phyloP scores from a whole-genome alignment of 495 filamentous ascomycete species.

The Podospora appendiculata region DNA sequence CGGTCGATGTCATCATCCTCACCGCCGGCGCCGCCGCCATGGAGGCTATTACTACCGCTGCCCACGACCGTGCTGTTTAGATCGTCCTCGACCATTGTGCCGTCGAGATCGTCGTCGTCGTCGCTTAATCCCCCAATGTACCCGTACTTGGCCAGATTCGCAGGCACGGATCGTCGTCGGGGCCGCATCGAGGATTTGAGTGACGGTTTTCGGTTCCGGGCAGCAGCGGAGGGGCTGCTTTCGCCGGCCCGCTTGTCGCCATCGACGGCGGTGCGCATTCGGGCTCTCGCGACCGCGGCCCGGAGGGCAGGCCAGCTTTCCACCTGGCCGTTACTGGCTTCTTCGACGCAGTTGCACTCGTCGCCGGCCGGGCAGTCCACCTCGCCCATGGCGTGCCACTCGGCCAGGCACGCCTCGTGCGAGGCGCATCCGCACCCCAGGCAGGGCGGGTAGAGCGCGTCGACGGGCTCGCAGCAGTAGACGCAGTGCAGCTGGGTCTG shows the following conservation, averaged over 20 bases:
- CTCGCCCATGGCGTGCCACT: constrained; percentile 42
- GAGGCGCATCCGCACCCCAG: constrained; percentile 53
- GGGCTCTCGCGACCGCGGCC: constrained; percentile 6
- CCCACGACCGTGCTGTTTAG: not conserved
- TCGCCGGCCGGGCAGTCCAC: constrained; percentile 41
- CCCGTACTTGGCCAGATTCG: constrained; percentile 13
- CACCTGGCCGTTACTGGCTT: constrained; percentile 30
- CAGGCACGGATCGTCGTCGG: constrained; percentile 15
- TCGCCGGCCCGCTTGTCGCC: not conserved
- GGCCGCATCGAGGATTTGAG: constrained; percentile 1
- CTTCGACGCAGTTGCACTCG: constrained; percentile 38
- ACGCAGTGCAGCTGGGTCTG: constrained; percentile 51
- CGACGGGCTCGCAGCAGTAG: constrained; percentile 51
- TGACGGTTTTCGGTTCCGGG: not conserved
- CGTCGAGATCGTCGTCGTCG: not conserved
- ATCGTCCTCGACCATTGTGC: constrained; percentile 1
- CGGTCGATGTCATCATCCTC: constrained; percentile 14
- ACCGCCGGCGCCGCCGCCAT: not conserved
- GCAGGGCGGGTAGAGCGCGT: constrained; percentile 49
- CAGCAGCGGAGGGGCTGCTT: too few species aligned
- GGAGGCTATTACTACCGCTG: not conserved
- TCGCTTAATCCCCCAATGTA: constrained; percentile 3
- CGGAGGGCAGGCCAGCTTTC: constrained; percentile 29
- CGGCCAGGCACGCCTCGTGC: constrained; percentile 46
- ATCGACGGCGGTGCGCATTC: not conserved